Base-by-base conservation (phyloP, 768 basidiomycete genomes). In the Naganishia kalamii region DNA sequence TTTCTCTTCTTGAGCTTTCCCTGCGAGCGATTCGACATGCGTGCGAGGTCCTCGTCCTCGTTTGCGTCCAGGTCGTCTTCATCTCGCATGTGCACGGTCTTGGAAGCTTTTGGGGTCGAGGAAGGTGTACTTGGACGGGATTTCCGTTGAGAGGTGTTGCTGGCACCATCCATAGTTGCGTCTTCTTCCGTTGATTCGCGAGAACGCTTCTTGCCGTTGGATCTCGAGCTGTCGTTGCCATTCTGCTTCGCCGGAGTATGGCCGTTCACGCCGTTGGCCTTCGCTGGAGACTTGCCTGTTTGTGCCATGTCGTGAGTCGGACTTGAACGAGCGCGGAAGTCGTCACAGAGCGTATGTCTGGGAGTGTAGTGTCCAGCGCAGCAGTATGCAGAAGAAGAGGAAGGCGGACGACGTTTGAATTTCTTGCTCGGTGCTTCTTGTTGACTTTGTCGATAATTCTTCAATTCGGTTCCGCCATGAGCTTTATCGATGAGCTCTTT, bases 1-100 rank as follows among this genome's bases (percentile, higher is more conserved):
- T 40, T 33, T 17, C 35, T 57, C 23, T n/a, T 57, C 37, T 57
- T 57, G 33, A 35, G 33, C n/a, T 57, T 57, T 4, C 54, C 23
- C 40, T 23, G n/a, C 30, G 30, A 54, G 21, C 15, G 35, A 19
- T 35, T 54, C 7, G 52, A 33, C 11, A 35, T 33, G 2, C 54
- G 54, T 23, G 54, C 54, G 17, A 41, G n/a, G 23, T 57, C 54
- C 12, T 57, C 54, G 37, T 57, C 54, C 35, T 57, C 54, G 19
- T 37, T 3, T 4, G 54, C 54, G 27, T 57, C 54, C 27, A 57
- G 37, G 37, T 41, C 54, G 35, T 57, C 37, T 40, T 41, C 54
- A 15, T 57, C 54, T 33, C 37, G 54, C 54, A 57, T 25, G 21
- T 19, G 25, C 4, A 57, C 54, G 35, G 23, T 33, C 54, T 40